Conservation (phyloP, 2,329 filamentous ascomycete species). For the Reticulascus tulasneorum region DNA sequence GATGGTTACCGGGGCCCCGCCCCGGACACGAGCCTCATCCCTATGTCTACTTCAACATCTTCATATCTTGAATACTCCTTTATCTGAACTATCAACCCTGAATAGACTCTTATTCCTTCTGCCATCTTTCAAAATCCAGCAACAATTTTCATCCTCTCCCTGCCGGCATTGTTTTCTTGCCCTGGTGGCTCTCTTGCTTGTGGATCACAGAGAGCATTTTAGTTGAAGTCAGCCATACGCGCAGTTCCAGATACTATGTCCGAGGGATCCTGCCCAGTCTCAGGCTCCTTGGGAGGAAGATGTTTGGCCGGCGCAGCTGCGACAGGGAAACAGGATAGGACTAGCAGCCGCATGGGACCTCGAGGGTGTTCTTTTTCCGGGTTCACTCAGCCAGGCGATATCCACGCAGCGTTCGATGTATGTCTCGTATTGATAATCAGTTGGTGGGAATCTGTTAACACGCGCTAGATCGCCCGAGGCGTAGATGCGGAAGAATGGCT, state of each 20-base stretch:
- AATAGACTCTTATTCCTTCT: background rate
- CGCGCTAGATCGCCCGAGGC: constrained; percentile 37
- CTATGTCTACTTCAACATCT: too few species aligned
- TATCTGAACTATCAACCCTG: too few species aligned
- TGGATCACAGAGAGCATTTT: background rate
- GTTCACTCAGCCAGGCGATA: constrained; percentile 22
- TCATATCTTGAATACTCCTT: too few species aligned
- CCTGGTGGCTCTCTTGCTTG: constrained; percentile 4
- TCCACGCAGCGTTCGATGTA: constrained; percentile 31
- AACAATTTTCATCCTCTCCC: constrained; percentile 5
- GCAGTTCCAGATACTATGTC: constrained; percentile 18
- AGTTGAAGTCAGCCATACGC: background rate
- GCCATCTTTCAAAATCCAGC: background rate
- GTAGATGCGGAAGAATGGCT: constrained; percentile 43
- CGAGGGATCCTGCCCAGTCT: constrained; percentile 25
- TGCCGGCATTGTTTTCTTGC: constrained; percentile 3
- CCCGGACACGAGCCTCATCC: too few species aligned
- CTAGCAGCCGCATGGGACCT: constrained; percentile 18
- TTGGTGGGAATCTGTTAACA: constrained; percentile 8
- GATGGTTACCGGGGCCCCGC: too few species aligned
- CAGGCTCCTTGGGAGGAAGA: constrained; percentile 19
- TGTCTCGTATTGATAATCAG: constrained; percentile 10
- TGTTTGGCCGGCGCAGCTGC: constrained; percentile 19
- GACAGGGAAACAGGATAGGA: constrained; percentile 5
- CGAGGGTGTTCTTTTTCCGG: constrained; percentile 28